phyloP scores from a whole-genome alignment of 768 basidiomycete species.

The Mycena kentingensis region DNA sequence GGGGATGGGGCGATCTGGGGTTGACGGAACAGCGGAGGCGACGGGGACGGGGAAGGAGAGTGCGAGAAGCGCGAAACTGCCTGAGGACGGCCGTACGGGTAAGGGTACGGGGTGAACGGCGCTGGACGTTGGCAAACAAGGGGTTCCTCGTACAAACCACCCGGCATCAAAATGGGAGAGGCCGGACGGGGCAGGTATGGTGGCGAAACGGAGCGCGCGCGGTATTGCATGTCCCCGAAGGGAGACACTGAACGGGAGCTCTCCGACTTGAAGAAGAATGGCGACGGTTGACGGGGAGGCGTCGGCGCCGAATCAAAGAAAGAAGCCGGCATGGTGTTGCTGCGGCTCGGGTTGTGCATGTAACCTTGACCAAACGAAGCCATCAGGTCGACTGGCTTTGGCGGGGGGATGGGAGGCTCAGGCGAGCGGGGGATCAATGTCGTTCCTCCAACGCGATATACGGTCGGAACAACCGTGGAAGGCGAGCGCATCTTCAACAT shows the following conservation, averaged over 20 bases:
- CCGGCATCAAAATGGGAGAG: conserved; percentile 24
- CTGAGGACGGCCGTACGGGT: conserved; percentile 1
- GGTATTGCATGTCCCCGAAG: conserved; percentile 1
- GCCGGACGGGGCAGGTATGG: conserved; percentile 11
- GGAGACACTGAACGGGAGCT: conserved; percentile 23
- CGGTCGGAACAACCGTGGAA: conserved; percentile 50
- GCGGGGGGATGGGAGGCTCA: conserved; percentile 10
- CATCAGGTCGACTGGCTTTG: conserved; percentile 8
- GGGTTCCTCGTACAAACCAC: conserved; percentile 18
- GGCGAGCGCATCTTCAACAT: conserved; percentile 70
- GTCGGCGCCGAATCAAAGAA: conserved; percentile 15
- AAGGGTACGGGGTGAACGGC: not conserved
- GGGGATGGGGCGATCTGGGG: conserved; percentile 10
- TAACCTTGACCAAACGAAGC: conserved; percentile 21
- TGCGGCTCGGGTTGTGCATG: conserved; percentile 24
- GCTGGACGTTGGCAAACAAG: conserved; percentile 19
- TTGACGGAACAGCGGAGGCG: conserved; percentile 15
- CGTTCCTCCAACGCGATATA: conserved; percentile 35
- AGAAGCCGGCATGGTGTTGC: conserved; percentile 20
- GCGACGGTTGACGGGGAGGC: conserved; percentile 22
- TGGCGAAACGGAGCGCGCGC: conserved; percentile 1
- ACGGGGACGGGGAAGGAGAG: conserved; percentile 22
- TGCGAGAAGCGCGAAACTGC: conserved; percentile 20
- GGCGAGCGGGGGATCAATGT: conserved; percentile 21
- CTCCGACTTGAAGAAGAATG: conserved; percentile 25